Base-by-base conservation (phyloP, 352 stramenopile species). In the Thraustotheca clavata region DNA sequence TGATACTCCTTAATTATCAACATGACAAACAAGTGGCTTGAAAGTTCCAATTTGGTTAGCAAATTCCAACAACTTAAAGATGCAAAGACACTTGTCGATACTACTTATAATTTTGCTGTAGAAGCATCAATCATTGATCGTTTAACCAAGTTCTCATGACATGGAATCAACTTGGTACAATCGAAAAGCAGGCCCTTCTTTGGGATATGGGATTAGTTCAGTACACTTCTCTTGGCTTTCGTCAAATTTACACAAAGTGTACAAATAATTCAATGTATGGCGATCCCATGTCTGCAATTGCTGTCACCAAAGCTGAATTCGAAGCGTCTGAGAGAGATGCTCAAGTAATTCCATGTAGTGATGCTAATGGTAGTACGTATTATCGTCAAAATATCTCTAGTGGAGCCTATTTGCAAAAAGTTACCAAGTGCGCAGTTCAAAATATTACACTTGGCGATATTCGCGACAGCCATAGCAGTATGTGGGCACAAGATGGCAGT, bases 121-220 rank as follows among this genome's bases (percentile, higher is more conserved):
- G n/a, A n/a, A n/a, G n/a, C n/a, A n/a, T n/a, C n/a, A n/a, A n/a
- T n/a, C n/a, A n/a, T n/a, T n/a, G n/a, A n/a, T n/a, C n/a, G n/a
- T n/a, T n/a, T n/a, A n/a, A n/a, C n/a, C n/a, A n/a, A n/a, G n/a
- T n/a, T n/a, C n/a, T n/a, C n/a, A n/a, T n/a, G n/a, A n/a, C n/a
- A n/a, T 65, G 57, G 57, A 11, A 40, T n/a, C 14, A 65, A 14
- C 32, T 65, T 18, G 11, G 35, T 33, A 12, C 31, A 6, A 11
- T 20, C 20, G 57, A 43, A 16, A 47, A 55, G 41, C 57, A 65
- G 22, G 57, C 57, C 6, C 20, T 65, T 1, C 57, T 65, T 3
- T 65, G 57, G 57, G 57, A 65, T 33, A 54, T 35, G n/a, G 55
- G 55, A 16, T n/a, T 63, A 11, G 55, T 63, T 11, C 43, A 31